These are phyloP conservation scores for Danielia reshetovae DNA, from an alignment of 805 yeast genomes.

Conservation along the genomic window DNA sequence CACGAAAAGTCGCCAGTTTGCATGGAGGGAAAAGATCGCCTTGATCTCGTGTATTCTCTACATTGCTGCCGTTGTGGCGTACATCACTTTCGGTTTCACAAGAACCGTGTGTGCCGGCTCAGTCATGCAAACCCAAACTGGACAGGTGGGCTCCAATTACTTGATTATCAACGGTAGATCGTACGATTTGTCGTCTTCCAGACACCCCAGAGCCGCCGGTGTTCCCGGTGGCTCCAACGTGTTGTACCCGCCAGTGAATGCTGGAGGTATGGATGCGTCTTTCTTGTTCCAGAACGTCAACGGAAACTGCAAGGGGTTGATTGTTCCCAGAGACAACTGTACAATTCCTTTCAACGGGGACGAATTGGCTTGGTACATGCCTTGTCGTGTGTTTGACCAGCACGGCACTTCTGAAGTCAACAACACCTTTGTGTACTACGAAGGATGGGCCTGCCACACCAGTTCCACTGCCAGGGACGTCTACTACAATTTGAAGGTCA, in stretches of 20 bases:
- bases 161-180: constrained; percentile 81
- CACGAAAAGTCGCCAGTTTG: constrained; percentile 78
- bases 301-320: constrained; percentile 79
- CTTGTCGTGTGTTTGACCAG: constrained; percentile 68
- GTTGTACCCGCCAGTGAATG: constrained; percentile 79
- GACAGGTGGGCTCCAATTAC: constrained; percentile 55
- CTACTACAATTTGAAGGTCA: constrained; percentile 54
- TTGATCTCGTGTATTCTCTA: constrained; percentile 69
- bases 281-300: constrained; percentile 88
- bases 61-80: constrained; percentile 78
- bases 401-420: constrained; percentile 73
- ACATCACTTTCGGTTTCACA: constrained; percentile 87
- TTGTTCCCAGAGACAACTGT: constrained; percentile 64
- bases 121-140: constrained; percentile 48
- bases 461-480: constrained; percentile 62
- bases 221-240: constrained; percentile 65
- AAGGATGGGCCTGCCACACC: constrained; percentile 88
- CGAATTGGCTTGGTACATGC: constrained; percentile 92
- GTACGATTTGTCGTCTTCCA: constrained; percentile 63
- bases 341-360: constrained; percentile 62
- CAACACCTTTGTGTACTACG: constrained; percentile 58
- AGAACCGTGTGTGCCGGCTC: constrained; percentile 64
- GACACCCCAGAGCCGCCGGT: constrained; percentile 83
- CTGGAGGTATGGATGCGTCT: constrained; percentile 84
- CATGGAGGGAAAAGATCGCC: constrained; percentile 96